A percentile compares a stretch with the other conserved stretches of the same genome.
Evolutionary conservation across 2,329 filamentous ascomycete genomes (phyloP).

Genomic region (Penicillium sp.): DNA sequence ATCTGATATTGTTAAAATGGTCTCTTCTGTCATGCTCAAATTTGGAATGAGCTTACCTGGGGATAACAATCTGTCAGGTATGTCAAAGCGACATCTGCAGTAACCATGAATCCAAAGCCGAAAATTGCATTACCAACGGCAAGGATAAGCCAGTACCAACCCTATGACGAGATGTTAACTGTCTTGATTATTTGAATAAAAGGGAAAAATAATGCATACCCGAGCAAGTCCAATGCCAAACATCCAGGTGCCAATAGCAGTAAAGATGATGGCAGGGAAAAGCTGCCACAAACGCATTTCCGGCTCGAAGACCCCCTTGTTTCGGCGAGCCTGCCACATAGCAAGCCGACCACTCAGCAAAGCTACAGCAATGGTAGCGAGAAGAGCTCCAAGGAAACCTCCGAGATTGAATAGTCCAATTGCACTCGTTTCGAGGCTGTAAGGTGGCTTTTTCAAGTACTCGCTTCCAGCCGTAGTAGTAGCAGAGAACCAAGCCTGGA

Average conservation of each 20-base stretch:
- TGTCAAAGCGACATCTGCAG: conserved; percentile 13
- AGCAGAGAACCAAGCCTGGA: conserved; percentile 13
- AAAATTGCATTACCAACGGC: conserved; percentile 11
- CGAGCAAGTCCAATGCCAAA: conserved; percentile 14
- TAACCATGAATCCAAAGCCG: conserved; percentile 18
- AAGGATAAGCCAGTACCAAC: conserved; percentile 9
- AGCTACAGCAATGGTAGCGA: background rate
- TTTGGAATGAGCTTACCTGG: conserved; percentile 1
- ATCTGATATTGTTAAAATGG: conserved; percentile 4
- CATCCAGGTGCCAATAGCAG: conserved; percentile 3
- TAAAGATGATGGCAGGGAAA: conserved; percentile 6
- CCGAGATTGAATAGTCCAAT: conserved; percentile 15
- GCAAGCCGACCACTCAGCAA: conserved; percentile 10
- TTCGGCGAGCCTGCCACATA: conserved; percentile 6
- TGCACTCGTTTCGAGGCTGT: conserved; percentile 5
- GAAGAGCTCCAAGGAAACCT: conserved; percentile 6
- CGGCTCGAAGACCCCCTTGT: conserved; percentile 14
- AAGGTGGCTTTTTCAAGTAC: conserved; percentile 5
- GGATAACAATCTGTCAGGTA: conserved; percentile 18
- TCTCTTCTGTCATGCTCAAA: background rate
- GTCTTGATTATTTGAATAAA: background rate
- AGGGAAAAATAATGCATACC: conserved; percentile 1
- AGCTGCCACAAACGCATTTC: conserved; percentile 17
- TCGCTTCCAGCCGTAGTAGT: conserved; percentile 1
- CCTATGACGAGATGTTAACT: conserved; percentile 3